These are phyloP conservation scores for Basidiobolus meristosporus DNA, from an alignment of 371 early-diverging fungal species.

Conservation along the genomic window DNA sequence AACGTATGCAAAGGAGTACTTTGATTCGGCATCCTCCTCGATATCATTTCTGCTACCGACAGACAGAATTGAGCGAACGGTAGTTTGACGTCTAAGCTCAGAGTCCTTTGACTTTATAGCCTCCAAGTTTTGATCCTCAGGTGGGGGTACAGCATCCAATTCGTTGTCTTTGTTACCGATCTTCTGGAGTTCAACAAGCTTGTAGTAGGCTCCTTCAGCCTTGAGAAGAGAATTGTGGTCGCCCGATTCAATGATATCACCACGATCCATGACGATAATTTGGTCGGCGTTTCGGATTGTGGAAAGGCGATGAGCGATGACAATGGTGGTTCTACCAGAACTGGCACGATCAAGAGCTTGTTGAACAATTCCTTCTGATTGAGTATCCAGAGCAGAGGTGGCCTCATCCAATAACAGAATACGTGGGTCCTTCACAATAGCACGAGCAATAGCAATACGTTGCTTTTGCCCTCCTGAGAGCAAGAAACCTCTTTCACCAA, in stretches of 20 bases:
- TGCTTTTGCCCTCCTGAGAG: conserved; percentile 36
- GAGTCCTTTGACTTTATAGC: too few relatives aligned
- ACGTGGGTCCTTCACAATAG: conserved; percentile 45
- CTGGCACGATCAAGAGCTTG: conserved; percentile 61
- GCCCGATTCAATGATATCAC: conserved; percentile 49
- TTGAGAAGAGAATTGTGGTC: conserved; percentile 42
- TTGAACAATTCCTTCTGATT: conserved; percentile 64
- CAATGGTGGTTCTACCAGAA: conserved; percentile 66
- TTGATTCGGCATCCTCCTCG: too few relatives aligned
- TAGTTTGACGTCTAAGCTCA: too few relatives aligned
- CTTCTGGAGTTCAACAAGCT: conserved; percentile 19
- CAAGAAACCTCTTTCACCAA: conserved; percentile 34
- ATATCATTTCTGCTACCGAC: too few relatives aligned
- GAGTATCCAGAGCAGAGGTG: conserved; percentile 54
- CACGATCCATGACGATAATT: conserved; percentile 63
- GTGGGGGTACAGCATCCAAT: too few relatives aligned
- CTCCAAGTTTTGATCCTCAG: too few relatives aligned
- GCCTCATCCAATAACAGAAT: conserved; percentile 48
- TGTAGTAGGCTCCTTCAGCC: conserved; percentile 26
- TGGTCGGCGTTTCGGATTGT: conserved; percentile 63
- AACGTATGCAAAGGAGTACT: too few relatives aligned
- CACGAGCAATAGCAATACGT: conserved; percentile 52
- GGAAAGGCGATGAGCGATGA: conserved; percentile 80
- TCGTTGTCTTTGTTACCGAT: too few relatives aligned
- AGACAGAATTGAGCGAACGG: too few relatives aligned